phyloP scores from a whole-genome alignment of 306 rosid genomes.

The Argentina anserina region DNA sequence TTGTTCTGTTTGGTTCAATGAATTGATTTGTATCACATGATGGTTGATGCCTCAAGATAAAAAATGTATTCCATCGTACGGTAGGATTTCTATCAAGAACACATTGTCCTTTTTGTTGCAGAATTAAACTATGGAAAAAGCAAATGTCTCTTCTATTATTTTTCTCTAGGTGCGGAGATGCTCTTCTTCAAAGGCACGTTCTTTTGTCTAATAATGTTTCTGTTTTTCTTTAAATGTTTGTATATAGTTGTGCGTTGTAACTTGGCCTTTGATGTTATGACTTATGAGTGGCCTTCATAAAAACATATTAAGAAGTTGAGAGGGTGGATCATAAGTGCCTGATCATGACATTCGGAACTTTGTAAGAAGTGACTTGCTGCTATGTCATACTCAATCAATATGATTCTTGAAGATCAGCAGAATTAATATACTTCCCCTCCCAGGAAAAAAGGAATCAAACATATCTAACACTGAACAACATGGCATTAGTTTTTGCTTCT shows the following conservation, averaged over 20 bases:
- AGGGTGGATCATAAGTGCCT: not conserved
- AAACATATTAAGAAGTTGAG: not conserved
- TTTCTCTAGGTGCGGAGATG: not conserved
- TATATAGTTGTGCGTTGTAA: not conserved
- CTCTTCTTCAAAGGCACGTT: not conserved
- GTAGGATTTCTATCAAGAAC: constrained; percentile 2
- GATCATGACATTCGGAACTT: not conserved
- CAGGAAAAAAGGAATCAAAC: not conserved
- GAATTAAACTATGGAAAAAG: not conserved
- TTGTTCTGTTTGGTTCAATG: not conserved
- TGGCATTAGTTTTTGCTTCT: not conserved
- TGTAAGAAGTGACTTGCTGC: not conserved
- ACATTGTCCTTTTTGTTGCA: not conserved
- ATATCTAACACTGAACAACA: not conserved
- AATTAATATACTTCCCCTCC: not conserved
- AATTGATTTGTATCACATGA: not conserved
- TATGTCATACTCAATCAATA: not conserved
- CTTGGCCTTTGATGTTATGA: not conserved
- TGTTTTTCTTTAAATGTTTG: not conserved
- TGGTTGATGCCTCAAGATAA: not conserved
- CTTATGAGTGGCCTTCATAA: not conserved
- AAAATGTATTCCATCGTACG: not conserved
- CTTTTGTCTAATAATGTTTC: not conserved
- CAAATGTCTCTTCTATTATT: not conserved
- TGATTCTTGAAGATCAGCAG: not conserved